Evolutionary conservation across 83 land plant species (phyloP), one percentile per base, ranked within the genome.

Genomic region (Thuja plicata): DNA sequence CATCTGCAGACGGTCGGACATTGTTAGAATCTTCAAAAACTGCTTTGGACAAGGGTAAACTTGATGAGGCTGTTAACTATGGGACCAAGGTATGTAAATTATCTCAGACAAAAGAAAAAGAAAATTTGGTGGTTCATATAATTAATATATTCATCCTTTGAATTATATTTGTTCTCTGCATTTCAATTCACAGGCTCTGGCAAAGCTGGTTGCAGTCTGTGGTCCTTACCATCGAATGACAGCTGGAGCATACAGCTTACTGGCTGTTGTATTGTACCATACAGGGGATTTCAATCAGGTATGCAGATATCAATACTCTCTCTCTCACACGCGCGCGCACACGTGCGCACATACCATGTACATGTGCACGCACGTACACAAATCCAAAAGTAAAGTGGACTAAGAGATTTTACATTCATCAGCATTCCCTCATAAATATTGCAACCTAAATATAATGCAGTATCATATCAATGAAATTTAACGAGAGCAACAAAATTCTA

Each of bases 211-310:
- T 17, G 96, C 99, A 9, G 99, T 98, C 1, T 98, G 99, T 95
- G 99, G 99, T 78, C 97, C 99, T 48, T 98, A 97, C 87, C 97
- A 98, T 91, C 97, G 99, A 81, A 94, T 97, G 98, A 98, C 99
- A 46, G 99, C 99, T 32, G 96, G 97, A 80, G 99, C 99, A 41
- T 98, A 98, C 91, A 98, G 99, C 88, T 97, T 98, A 40, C 85
- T 98, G 84, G 99, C 99, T 55, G 99, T 98, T 9, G 99, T 98
- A 45, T 93, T 98, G 35, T 98, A 98, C 84, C 99, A 98, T 87
- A 98, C 99, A 24, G 99, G 99, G 70, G 99, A 98, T 85, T 98
- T 98, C 88, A 95, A 98, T 89, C 99, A 98, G 98, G 99, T 97
- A 89, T 37, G 8, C 81, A 24, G 82, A 89, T 54, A 32, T 15